Evolutionary conservation across 2,329 filamentous ascomycete genomes (phyloP).

Genomic region (Apiospora phragmitis): DNA sequence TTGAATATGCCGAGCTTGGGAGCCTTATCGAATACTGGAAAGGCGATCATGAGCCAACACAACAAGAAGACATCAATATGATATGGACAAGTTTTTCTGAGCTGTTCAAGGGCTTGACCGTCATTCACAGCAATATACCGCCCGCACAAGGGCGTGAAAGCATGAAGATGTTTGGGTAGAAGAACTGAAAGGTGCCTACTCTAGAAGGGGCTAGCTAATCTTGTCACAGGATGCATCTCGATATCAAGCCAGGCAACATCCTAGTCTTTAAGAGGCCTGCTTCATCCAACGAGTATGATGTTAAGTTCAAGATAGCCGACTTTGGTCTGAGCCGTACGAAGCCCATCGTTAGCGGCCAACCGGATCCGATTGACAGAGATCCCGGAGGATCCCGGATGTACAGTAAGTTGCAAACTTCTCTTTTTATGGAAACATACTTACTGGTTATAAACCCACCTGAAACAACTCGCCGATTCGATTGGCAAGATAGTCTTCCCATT

Average conservation of each 20-base stretch:
- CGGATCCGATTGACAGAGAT: background rate
- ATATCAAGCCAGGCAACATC: background rate
- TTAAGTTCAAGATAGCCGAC: background rate
- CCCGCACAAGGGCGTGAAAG: background rate
- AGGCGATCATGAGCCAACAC: background rate
- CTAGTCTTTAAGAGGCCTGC: background rate
- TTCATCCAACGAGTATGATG: background rate
- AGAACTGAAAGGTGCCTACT: background rate
- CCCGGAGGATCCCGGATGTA: background rate
- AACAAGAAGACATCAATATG: background rate
- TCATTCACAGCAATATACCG: background rate
- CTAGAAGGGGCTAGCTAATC: background rate
- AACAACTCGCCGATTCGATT: background rate
- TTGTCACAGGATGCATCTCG: background rate
- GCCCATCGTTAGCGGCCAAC: background rate
- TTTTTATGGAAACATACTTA: background rate
- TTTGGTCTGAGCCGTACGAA: background rate
- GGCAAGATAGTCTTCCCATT: background rate
- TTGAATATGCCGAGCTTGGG: background rate
- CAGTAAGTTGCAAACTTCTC: background rate
- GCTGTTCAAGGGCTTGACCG: background rate
- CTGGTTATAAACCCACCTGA: background rate
- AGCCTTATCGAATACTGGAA: background rate
- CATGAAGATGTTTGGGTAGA: background rate
- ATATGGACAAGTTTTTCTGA: background rate